Percentiles rank a stretch among this genome's conserved stretches.
phyloP scores from a whole-genome alignment of 352 stramenopile species.

The Phytophthora tentaculata region DNA sequence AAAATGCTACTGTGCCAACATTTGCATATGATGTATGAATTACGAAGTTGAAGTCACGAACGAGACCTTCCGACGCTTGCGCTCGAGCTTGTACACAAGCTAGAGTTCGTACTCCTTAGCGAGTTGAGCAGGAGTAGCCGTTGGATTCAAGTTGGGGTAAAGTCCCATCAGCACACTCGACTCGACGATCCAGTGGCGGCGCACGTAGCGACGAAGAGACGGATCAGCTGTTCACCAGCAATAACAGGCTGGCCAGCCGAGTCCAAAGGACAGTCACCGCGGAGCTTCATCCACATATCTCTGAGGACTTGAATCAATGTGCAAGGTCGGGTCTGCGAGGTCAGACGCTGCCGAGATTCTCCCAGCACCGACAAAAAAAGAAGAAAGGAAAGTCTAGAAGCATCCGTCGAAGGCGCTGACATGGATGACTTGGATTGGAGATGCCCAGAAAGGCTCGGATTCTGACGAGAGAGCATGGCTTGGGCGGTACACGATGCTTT shows the following conservation, averaged over 20 bases:
- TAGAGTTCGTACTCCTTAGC: background rate
- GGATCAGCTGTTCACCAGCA: background rate
- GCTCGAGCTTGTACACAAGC: background rate
- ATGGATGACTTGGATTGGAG: background rate
- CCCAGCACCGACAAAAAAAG: background rate
- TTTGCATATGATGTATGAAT: background rate
- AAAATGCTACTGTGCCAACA: background rate
- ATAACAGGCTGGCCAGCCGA: no score
- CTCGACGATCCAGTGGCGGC: background rate
- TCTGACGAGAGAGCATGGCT: background rate
- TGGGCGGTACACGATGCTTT: background rate
- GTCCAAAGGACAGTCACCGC: background rate
- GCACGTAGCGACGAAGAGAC: background rate
- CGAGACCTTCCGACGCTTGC: background rate
- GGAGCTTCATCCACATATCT: background rate
- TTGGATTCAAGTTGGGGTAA: background rate
- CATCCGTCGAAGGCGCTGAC: background rate
- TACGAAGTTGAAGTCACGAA: no score
- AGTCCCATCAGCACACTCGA: background rate
- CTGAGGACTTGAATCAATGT: background rate
- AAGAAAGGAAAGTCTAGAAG: background rate
- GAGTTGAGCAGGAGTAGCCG: background rate
- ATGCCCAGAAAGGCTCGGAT: background rate
- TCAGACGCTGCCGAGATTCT: background rate
- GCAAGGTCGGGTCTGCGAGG: background rate